These are phyloP conservation scores for Cicer yamashitae DNA, from an alignment of 306 rosid genomes.

Conservation along the genomic window DNA sequence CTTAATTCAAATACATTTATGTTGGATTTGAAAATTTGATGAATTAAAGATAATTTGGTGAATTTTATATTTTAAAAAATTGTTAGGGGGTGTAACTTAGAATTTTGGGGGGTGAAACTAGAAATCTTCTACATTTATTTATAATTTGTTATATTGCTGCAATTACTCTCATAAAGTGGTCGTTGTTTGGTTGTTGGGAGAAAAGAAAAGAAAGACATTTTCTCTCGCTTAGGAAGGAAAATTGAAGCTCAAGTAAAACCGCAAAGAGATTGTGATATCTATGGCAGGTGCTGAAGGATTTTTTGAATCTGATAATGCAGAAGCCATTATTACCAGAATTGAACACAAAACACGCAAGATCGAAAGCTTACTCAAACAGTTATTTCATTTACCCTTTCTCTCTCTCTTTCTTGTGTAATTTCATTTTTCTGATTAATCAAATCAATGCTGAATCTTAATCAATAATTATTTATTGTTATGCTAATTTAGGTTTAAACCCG, in stretches of 20 bases:
- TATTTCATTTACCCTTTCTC: neutral
- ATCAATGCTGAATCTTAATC: neutral
- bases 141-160: no score
- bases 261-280: neutral
- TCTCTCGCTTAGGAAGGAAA: neutral
- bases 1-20: no score
- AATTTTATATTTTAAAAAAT: no score
- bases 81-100: no score
- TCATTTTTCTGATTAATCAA: neutral
- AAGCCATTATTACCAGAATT: constrained; percentile 89
- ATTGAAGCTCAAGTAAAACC: neutral
- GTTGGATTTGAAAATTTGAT: no score
- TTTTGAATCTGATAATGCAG: constrained; percentile 88
- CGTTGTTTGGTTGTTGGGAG: constrained; percentile 15
- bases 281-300: constrained; percentile 72
- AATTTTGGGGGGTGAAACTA: no score
- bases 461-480: neutral
- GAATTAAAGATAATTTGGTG: no score
- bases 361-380: constrained; percentile 96
- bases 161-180: no score
- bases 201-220: constrained; percentile 11
- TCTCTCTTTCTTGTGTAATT: neutral
- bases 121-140: no score
- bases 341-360: constrained; percentile 95
- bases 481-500: constrained; percentile 70